Base-by-base conservation (phyloP, 2,329 filamentous ascomycete species). In the Aspergillus eucalypticola region DNA sequence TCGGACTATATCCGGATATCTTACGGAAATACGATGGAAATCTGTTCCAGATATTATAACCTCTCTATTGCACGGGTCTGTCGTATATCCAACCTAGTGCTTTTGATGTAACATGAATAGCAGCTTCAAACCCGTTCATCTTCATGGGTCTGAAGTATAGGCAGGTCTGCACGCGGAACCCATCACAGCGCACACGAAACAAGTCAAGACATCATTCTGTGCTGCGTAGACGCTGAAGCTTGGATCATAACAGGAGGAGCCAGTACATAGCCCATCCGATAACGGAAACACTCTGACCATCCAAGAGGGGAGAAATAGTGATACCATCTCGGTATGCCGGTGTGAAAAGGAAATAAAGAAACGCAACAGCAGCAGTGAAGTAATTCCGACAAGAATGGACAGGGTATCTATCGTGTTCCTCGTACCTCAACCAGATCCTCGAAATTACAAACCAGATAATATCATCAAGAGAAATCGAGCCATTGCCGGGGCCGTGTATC, bases 351-450 rank as follows among this genome's bases (percentile, higher is more conserved):
- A 4, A 11, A 27, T 29, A 17, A 29, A 29, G 15, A n/a, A 15
- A 53, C 39, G 50, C 25, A 17, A 54, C 35, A 39, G 27, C 13
- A 53, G 57, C n/a, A 60, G 49, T 54, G 58, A 60, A 41, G 60
- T 23, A 61, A 64, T 48, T 56, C 41, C 56, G 51, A 54, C 49
- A 61, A 62, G 63, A 63, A 62, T 63, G 58, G 58, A 63, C 56
- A 63, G 66, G 69, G 68, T 71, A 70, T 71, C 66, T 67, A 64
- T 68, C 69, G 69, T 71, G 63, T 71, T 64, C 66, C 56, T 67
- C 61, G 59, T 68, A 63, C 66, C 65, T 60, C 58, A 62, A 60
- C 56, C 54, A 58, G 39, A 56, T 58, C 52, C 56, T 60, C 50
- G 52, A 58, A 62, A 60, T 55, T 59, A 60, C 54, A 54, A 60